phyloP scores from a whole-genome alignment of 176 grass and related monocot genomes.

The Oryza officinalis region DNA sequence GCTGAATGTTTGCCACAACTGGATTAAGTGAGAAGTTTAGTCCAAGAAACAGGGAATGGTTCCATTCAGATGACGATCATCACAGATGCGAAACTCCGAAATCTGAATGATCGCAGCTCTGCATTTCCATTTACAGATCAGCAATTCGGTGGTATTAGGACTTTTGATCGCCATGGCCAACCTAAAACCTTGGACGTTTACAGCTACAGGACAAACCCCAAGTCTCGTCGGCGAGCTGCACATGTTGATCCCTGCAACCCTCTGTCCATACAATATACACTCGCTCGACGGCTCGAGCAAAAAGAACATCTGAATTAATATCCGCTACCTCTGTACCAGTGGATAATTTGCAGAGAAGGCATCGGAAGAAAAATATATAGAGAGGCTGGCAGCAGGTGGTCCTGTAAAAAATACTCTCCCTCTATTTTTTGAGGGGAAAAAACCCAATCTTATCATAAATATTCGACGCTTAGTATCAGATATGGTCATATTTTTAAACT shows the following conservation, averaged over 20 bases:
- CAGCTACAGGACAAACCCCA: not conserved
- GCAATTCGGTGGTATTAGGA: not conserved
- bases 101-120: not conserved
- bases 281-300: no score
- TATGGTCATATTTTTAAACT: no score
- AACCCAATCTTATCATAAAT: no score
- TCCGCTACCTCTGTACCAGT: no score
- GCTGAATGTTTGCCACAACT: not conserved
- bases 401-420: no score
- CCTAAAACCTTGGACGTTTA: conserved; percentile 3
- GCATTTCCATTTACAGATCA: not conserved
- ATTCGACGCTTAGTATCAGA: no score
- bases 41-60: not conserved
- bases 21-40: not conserved
- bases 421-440: no score
- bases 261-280: not conserved
- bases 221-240: not conserved
- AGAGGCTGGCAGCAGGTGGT: no score
- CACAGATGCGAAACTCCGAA: not conserved
- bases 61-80: not conserved
- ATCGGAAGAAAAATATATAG: no score
- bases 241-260: not conserved
- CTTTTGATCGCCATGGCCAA: not conserved
- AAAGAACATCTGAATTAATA: no score
- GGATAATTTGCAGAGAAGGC: no score